Evolutionary conservation across 2,329 filamentous ascomycete genomes (phyloP).

Genomic region (Xylariales sp.): DNA sequence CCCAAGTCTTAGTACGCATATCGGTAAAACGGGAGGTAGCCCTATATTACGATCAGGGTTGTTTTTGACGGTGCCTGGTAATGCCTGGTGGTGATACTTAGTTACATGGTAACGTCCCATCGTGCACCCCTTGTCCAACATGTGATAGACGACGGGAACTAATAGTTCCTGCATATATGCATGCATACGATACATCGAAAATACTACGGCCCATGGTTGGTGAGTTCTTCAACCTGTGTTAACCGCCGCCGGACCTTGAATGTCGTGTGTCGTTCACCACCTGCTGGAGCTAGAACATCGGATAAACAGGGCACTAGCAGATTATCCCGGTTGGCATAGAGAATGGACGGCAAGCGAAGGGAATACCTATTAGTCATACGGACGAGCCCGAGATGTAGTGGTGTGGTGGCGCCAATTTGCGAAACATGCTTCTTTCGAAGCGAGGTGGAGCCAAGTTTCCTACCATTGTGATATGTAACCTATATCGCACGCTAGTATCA

Average conservation of each 20-base stretch:
- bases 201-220: constrained; percentile 32
- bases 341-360: constrained; percentile 36
- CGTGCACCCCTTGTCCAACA: constrained; percentile 26
- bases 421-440: constrained; percentile 22
- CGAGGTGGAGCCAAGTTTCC: constrained; percentile 21
- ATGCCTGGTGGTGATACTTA: constrained; percentile 27
- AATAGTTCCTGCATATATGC: constrained; percentile 39
- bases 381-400: constrained; percentile 25
- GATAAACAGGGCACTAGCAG: constrained; percentile 21
- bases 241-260: constrained; percentile 18
- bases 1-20: constrained; percentile 22
- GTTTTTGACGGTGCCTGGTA: constrained; percentile 27
- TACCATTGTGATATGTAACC: constrained; percentile 34
- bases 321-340: constrained; percentile 31
- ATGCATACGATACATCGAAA: constrained; percentile 3
- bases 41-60: constrained; percentile 22
- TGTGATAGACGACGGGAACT: constrained; percentile 33
- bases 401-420: constrained; percentile 22
- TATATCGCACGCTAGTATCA: constrained; percentile 29
- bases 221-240: constrained; percentile 23
- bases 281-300: constrained; percentile 15
- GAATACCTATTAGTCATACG: constrained; percentile 36
- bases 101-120: constrained; percentile 23
- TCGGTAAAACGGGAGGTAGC: constrained; percentile 16
- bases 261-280: constrained; percentile 8